These are phyloP conservation scores for Incumbomyces lentus DNA, from an alignment of 2,329 filamentous ascomycete species.

Conservation along the genomic window DNA sequence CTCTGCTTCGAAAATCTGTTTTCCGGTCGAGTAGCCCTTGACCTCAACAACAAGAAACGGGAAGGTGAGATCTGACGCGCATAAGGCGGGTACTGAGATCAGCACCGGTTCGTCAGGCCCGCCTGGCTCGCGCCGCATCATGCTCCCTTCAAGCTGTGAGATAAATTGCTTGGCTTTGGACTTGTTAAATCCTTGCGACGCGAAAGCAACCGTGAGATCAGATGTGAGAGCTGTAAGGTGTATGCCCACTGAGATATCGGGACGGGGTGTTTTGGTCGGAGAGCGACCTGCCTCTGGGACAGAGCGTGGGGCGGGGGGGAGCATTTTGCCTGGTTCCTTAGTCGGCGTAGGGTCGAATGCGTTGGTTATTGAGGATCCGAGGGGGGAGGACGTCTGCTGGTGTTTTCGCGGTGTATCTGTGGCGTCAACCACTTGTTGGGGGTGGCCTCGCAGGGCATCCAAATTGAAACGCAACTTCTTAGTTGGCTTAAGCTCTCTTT, in stretches of 20 bases:
- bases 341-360: not conserved
- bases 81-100: not conserved
- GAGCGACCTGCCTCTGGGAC: not conserved
- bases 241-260: slow-evolving; percentile 8
- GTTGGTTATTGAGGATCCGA: not conserved
- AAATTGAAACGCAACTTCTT: slow-evolving; percentile 6
- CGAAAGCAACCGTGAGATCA: no score
- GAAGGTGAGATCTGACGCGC: slow-evolving; percentile 9
- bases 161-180: no score
- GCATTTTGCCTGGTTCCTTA: not conserved
- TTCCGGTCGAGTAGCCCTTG: slow-evolving; percentile 15
- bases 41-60: slow-evolving; percentile 14
- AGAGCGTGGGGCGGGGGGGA: not conserved
- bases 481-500: slow-evolving; percentile 6
- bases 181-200: no score
- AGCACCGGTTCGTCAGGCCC: slow-evolving; percentile 5
- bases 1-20: slow-evolving; percentile 13
- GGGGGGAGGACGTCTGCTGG: slow-evolving; percentile 6
- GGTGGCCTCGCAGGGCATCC: slow-evolving; percentile 1
- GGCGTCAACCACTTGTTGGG: slow-evolving; percentile 3
- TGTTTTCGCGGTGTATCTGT: slow-evolving; percentile 1
- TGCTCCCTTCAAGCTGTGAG: not conserved
- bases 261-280: slow-evolving; percentile 5
- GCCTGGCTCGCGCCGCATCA: slow-evolving; percentile 2
- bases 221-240: no score